Percentiles rank a stretch among this genome's conserved stretches.
Conservation (phyloP, 2,329 filamentous ascomycete genomes). For the Apiospora marii region DNA sequence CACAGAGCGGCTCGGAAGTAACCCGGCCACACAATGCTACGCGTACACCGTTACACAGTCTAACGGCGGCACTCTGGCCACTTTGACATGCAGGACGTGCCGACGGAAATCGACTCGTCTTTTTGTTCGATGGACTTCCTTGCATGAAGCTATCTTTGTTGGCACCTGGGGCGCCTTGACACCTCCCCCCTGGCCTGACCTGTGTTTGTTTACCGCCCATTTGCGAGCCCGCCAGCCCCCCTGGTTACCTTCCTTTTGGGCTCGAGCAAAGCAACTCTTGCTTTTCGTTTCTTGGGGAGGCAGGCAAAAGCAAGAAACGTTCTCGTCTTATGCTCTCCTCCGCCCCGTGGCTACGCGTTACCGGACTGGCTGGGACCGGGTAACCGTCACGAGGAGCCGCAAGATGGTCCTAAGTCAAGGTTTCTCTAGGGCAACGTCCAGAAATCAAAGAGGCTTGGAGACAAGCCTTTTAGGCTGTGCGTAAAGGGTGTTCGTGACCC, state of each 20-base stretch:
- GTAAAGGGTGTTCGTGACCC: conserved; percentile 1
- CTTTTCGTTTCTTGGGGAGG: background rate
- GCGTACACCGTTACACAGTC: background rate
- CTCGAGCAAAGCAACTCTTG: background rate
- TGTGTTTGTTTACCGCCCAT: background rate
- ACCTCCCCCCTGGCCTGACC: background rate
- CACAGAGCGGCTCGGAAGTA: background rate
- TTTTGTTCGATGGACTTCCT: background rate
- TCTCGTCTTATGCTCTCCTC: background rate
- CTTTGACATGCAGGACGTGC: background rate
- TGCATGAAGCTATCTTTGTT: background rate
- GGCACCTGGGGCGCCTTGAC: background rate
- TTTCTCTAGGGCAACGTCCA: conserved; percentile 11
- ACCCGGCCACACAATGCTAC: background rate
- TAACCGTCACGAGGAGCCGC: conserved; percentile 17
- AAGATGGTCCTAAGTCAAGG: background rate
- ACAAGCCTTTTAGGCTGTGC: conserved; percentile 14
- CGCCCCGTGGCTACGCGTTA: background rate
- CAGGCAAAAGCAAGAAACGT: background rate
- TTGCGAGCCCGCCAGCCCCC: background rate
- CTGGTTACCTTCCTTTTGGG: background rate
- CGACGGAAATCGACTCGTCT: background rate
- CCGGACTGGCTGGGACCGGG: conserved; percentile 7
- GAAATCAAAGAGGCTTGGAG: conserved; percentile 16
- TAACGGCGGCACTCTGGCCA: background rate